A percentile compares a stretch with the other conserved stretches of the same genome.
Evolutionary conservation across 148 eudicot species (phyloP).

Genomic region (Vaccinium darrowii): DNA sequence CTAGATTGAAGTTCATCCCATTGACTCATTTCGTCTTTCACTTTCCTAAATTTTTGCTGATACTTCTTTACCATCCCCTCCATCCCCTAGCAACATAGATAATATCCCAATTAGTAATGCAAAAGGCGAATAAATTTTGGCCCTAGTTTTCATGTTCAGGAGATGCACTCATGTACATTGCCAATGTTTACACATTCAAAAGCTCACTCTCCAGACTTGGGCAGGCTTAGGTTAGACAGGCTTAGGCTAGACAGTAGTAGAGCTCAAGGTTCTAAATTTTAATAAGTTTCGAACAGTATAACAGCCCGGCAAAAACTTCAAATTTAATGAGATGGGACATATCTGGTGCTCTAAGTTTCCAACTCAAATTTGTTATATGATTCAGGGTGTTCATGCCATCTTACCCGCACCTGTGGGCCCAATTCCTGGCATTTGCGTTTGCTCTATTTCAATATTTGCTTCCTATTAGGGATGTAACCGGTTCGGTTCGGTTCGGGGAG

Average conservation of each 20-base stretch:
- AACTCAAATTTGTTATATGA: not conserved
- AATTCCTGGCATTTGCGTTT: not conserved
- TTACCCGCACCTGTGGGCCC: not conserved
- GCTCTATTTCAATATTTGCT: too few species aligned
- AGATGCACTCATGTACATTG: not conserved
- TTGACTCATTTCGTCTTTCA: conserved; percentile 20
- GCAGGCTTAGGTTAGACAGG: not conserved
- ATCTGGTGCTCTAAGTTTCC: not conserved
- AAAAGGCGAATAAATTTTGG: not conserved
- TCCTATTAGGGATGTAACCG: too few species aligned
- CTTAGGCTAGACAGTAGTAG: not conserved
- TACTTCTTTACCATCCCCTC: conserved; percentile 22
- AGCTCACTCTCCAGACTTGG: not conserved
- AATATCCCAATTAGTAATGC: not conserved
- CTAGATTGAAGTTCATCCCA: conserved; percentile 29
- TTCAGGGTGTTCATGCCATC: not conserved
- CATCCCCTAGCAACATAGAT: not conserved
- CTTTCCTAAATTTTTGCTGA: conserved; percentile 25
- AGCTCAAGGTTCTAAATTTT: not conserved
- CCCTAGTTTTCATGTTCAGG: not conserved
- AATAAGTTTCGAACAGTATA: not conserved
- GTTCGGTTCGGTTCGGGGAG: too few species aligned
- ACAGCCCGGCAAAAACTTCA: not conserved
- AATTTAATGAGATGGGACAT: not conserved
- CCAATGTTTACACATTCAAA: not conserved